Conservation (phyloP, 2,329 filamentous ascomycete species). For the Calonectria ilicicola region DNA sequence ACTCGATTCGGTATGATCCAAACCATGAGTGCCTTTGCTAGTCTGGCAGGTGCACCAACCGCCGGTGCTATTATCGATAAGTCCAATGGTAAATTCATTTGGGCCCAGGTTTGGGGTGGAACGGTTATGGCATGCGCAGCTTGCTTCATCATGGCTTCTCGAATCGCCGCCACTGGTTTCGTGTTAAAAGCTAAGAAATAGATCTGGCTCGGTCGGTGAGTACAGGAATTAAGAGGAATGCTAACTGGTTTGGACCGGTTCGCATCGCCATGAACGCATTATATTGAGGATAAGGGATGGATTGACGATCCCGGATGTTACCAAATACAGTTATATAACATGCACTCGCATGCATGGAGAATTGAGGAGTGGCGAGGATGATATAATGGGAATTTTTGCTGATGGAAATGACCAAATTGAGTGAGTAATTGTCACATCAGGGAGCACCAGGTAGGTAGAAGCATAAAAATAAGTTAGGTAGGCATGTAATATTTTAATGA, state of each 20-base stretch:
- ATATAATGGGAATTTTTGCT: not conserved
- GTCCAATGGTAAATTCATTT: conserved; percentile 48
- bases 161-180: conserved; percentile 51
- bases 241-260: not conserved
- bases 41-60: conserved; percentile 55
- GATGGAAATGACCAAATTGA: not conserved
- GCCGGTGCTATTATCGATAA: conserved; percentile 46
- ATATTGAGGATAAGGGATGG: not conserved
- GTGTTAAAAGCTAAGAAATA: conserved; percentile 51
- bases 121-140: conserved; percentile 52
- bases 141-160: conserved; percentile 47
- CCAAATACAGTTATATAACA: not conserved
- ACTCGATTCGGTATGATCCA: conserved; percentile 58
- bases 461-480: not conserved
- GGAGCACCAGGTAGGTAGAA: not conserved
- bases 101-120: conserved; percentile 62
- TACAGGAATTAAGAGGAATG: not conserved
- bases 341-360: not conserved
- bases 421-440: too few relatives aligned
- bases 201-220: conserved; percentile 6
- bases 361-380: not conserved
- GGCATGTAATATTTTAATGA: conserved; percentile 33
- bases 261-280: not conserved
- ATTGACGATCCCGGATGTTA: not conserved
- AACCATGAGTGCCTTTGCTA: conserved; percentile 54